Percentiles rank a stretch among this genome's conserved stretches.
phyloP scores from a whole-genome alignment of 345 rosid genomes.

The Murraya paniculata region DNA sequence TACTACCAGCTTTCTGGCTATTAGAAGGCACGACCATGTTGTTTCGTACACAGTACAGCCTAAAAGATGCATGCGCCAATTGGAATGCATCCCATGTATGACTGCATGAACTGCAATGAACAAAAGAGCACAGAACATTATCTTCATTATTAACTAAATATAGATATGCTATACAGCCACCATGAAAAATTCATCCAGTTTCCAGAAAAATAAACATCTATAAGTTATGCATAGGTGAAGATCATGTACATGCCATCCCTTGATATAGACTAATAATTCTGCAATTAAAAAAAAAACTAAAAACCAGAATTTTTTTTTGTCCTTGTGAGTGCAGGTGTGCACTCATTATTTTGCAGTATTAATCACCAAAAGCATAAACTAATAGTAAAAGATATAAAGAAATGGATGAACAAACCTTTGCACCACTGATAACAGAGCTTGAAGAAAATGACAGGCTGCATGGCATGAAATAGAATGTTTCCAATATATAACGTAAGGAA shows the following conservation, averaged over 20 bases:
- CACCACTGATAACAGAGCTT: conserved; percentile 73
- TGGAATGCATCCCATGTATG: conserved; percentile 93
- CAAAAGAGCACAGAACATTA: conserved; percentile 16
- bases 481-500: conserved; percentile 89
- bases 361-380: conserved; percentile 3
- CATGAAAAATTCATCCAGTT: conserved; percentile 5
- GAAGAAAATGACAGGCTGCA: conserved; percentile 83
- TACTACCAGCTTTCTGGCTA: conserved; percentile 40
- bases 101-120: conserved; percentile 77
- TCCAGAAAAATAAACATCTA: conserved; percentile 2
- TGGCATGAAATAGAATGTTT: conserved; percentile 49
- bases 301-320: not conserved
- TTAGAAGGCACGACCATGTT: conserved; percentile 33
- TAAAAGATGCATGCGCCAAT: conserved; percentile 83
- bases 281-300: not conserved
- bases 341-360: not conserved
- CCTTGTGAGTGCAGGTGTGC: not conserved
- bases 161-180: not conserved
- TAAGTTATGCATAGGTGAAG: not conserved
- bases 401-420: conserved; percentile 55
- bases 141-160: not conserved
- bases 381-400: not conserved
- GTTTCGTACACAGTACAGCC: conserved; percentile 62
- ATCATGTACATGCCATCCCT: not conserved
- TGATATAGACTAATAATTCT: not conserved